These are phyloP conservation scores for Aspergillus ellipticus DNA, from an alignment of 495 filamentous ascomycete genomes.

Conservation along the genomic window DNA sequence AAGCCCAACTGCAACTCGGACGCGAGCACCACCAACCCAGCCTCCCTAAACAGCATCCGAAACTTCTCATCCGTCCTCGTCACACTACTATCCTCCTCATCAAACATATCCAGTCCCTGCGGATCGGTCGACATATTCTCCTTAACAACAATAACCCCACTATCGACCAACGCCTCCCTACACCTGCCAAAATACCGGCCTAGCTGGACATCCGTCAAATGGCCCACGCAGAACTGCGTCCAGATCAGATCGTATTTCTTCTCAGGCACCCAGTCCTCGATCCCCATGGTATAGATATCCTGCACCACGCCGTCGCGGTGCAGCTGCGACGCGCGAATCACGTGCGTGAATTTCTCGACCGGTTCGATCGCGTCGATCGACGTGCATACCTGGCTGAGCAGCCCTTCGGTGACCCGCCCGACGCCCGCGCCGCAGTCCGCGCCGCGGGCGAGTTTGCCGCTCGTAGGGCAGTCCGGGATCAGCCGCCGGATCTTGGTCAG, in stretches of 20 bases:
- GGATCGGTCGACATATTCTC: slow-evolving; percentile 72
- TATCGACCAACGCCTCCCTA: slow-evolving; percentile 44
- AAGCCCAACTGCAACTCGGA: slow-evolving; percentile 77
- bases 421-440: slow-evolving; percentile 64
- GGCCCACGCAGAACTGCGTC: slow-evolving; percentile 92
- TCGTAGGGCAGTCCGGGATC: slow-evolving; percentile 14
- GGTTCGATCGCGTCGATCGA: slow-evolving; percentile 61
- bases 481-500: slow-evolving; percentile 66
- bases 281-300: slow-evolving; percentile 64
- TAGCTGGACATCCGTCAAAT: slow-evolving; percentile 78
- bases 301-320: slow-evolving; percentile 45
- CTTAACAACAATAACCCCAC: slow-evolving; percentile 71
- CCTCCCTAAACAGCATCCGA: slow-evolving; percentile 61
- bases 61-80: slow-evolving; percentile 74
- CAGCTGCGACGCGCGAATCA: slow-evolving; percentile 26
- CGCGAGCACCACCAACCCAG: slow-evolving; percentile 61
- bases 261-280: slow-evolving; percentile 69
- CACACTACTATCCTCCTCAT: slow-evolving; percentile 74
- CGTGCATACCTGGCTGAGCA: slow-evolving; percentile 49
- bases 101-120: slow-evolving; percentile 61
- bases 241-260: slow-evolving; percentile 57
- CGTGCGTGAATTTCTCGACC: slow-evolving; percentile 46
- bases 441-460: slow-evolving; percentile 33
- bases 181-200: slow-evolving; percentile 64
- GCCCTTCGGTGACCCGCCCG: slow-evolving; percentile 56